phyloP scores from a whole-genome alignment of 495 filamentous ascomycete species.

The Echria macrotheca region DNA sequence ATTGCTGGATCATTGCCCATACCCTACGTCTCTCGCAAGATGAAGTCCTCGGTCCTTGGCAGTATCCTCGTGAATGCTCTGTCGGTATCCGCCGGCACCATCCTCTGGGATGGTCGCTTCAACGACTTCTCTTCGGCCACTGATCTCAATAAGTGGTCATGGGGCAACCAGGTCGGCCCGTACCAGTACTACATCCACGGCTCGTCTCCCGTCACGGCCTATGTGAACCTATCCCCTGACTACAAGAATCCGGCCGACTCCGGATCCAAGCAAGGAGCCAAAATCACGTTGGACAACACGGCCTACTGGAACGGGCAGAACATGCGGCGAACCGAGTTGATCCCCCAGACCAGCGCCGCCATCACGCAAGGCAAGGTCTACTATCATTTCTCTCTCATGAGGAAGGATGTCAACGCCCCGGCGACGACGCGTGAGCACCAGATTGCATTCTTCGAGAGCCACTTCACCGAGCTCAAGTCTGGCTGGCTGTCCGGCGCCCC shows the following conservation, averaged over 20 bases:
- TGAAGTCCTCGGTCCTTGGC: constrained; percentile 25
- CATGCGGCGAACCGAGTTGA: constrained; percentile 56
- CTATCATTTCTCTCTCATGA: constrained; percentile 68
- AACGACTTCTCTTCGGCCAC: constrained; percentile 48
- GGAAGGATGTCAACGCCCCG: constrained; percentile 53
- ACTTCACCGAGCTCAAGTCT: constrained; percentile 73
- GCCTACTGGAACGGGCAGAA: constrained; percentile 55
- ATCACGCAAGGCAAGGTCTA: constrained; percentile 57
- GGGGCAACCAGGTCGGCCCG: constrained; percentile 57
- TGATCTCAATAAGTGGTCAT: constrained; percentile 59
- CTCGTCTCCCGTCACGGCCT: constrained; percentile 44
- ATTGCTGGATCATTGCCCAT: not conserved
- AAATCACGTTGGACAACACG: constrained; percentile 62
- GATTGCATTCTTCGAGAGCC: constrained; percentile 69
- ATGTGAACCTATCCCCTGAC: constrained; percentile 48
- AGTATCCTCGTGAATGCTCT: constrained; percentile 18
- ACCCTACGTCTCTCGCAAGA: constrained; percentile 6
- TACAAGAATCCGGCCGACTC: constrained; percentile 66
- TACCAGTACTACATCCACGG: constrained; percentile 77
- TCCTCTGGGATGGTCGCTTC: constrained; percentile 60
- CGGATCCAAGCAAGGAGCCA: constrained; percentile 56
- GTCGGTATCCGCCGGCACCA: constrained; percentile 32
- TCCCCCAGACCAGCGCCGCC: constrained; percentile 60
- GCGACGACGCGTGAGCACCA: constrained; percentile 62
- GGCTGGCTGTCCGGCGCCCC: constrained; percentile 57